Evolutionary conservation across 1,284 basidiomycete genomes (phyloP), one percentile per base, ranked within the genome.

Genomic region (Cutaneotrichosporon dermatis): DNA sequence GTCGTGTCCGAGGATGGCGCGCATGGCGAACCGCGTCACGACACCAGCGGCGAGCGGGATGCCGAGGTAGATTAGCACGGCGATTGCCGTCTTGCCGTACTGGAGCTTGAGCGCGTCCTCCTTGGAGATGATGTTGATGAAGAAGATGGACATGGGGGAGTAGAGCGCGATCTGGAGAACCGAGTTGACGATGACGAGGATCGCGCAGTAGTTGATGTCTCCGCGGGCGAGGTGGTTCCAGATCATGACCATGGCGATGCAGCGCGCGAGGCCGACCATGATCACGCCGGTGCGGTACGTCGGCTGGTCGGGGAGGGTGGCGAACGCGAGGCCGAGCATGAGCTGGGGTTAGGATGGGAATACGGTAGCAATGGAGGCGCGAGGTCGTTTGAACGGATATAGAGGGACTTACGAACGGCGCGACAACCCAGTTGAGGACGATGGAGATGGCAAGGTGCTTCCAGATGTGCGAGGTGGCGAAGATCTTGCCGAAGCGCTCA

Each of bases 251-350:
- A 90, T 90, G 9, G 88, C 87, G 66, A 88, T 74, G 57, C 75
- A 76, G 39, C 82, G 66, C 5, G 82, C 88, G 0, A 87, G 72
- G 6, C 87, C 82, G 49, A 84, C 82, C 70, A 86, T 77, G 70
- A 86, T 82, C 40, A 86, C 81, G 6, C 85, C 82, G 0, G 76
- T 78, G 2, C 79, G 71, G 57, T 78, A 77, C 8, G 74, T 71
- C 4, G 84, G 83, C 2, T 87, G 79, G 70, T 92, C 90, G 0
- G 90, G 90, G 1, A 94, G 81, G 2, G 88, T 88, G 0, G 88
- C 89, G 88, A 89, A 92, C 2, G 90, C 89, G 35, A 91, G 72
- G 0, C 80, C 90, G 6, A 92, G 83, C 91, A 93, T 94, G 43
- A 92, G 46, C 72, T 74, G 25, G 13, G 1, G 39, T 58, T 3